Base-by-base conservation (phyloP, 805 yeast species). In the Spencermartinsiella europaea region DNA sequence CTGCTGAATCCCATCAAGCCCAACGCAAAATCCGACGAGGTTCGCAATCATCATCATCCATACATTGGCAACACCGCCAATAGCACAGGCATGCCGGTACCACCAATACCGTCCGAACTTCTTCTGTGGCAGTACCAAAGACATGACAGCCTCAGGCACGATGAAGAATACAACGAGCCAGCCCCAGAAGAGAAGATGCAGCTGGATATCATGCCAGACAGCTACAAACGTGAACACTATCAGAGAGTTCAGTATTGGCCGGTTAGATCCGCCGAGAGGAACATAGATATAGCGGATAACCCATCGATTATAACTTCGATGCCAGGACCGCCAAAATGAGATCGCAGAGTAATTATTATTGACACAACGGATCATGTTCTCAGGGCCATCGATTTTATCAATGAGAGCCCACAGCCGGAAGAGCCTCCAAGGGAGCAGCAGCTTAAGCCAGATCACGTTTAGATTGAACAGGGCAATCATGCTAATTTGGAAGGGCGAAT, bases 311-410 rank as follows among this genome's bases (percentile, higher is more conserved):
- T 73, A 93, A 40, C 95, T 83, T 60, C 98, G 77, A 66, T 93
- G 99, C 99, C 99, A 93, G 2, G 96, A 95, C 61, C 98, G 76
- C 99, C 99, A 93, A 64, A 93, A 93, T n/a, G 93, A 88, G 51
- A 87, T 65, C 0, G 96, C 93, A 28, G 95, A 84, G 64, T 82
- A 93, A 66, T 93, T 93, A 66, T 93, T 88, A 63, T 88, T 85
- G 80, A 93, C 87, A 62, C 98, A 90, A 48, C 99, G 73, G 47
- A 93, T 81, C 98, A 93, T 93, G 60, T 93, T 93, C 62, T 93
- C 99, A 2, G 99, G 98, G 0, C 98, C 86, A 60, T 93, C 98
- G 44, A 91, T 87, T 0, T 85, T 86, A 64, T 93, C 99, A n/a
- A 86, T 55, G 47, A 93, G 68, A 5, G 93, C 76, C 99, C 99